Evolutionary conservation across 2,329 filamentous ascomycete species (phyloP).

Genomic region (Cytospora piceae): DNA sequence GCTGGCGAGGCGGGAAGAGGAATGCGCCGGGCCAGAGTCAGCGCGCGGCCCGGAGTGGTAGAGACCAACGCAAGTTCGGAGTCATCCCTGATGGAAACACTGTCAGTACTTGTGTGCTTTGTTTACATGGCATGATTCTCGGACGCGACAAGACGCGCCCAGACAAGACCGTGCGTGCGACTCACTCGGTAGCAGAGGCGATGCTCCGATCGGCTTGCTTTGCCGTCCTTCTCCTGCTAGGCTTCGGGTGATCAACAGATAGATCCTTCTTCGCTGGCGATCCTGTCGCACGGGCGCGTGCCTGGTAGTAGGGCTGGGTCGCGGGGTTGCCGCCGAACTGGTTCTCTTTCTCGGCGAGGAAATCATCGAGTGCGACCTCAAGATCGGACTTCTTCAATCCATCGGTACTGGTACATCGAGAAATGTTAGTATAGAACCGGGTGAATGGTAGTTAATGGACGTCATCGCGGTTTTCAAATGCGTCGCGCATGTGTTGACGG

Average conservation of each 20-base stretch:
- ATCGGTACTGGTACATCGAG: conserved; percentile 59
- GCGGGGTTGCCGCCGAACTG: conserved; percentile 65
- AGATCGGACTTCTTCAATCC: conserved; percentile 78
- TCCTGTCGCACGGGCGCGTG: conserved; percentile 60
- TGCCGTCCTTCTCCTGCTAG: conserved; percentile 49
- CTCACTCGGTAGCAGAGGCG: conserved; percentile 47
- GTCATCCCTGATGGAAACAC: conserved; percentile 36
- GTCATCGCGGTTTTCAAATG: not conserved
- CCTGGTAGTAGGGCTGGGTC: conserved; percentile 77
- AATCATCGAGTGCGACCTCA: conserved; percentile 73
- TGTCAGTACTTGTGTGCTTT: conserved; percentile 17
- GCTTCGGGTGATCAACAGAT: conserved; percentile 47
- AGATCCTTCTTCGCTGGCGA: conserved; percentile 66
- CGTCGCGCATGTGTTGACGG: not conserved
- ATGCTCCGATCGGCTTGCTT: conserved; percentile 50
- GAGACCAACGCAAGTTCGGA: conserved; percentile 50
- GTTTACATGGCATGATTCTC: conserved; percentile 5
- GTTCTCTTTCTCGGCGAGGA: conserved; percentile 70
- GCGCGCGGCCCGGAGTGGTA: conserved; percentile 55
- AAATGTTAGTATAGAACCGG: conserved; percentile 29
- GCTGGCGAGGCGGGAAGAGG: conserved; percentile 81
- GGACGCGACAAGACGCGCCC: conserved; percentile 21
- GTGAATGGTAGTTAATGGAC: not conserved
- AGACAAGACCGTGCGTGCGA: conserved; percentile 29
- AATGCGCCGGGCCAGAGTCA: conserved; percentile 62